A percentile compares a stretch with the other conserved stretches of the same genome.
Conservation (phyloP, 2,329 filamentous ascomycete species). For the Cladosporium sphaerospermum region DNA sequence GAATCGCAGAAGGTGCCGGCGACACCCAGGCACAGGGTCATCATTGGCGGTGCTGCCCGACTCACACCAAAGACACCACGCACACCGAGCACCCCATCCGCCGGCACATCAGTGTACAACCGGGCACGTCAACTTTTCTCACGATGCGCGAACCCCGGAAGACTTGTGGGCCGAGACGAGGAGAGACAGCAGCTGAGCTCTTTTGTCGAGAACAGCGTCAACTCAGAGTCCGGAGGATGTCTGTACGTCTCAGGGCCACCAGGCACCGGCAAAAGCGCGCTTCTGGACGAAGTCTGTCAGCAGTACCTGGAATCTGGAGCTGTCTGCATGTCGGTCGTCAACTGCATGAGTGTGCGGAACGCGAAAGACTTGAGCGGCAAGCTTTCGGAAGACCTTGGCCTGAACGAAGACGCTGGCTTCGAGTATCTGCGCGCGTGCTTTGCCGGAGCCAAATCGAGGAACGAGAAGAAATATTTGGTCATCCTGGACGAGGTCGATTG, state of each 20-base stretch:
- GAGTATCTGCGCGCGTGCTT: constrained; percentile 66
- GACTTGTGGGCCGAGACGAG: constrained; percentile 69
- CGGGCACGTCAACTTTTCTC: constrained; percentile 81
- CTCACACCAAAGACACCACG: constrained; percentile 66
- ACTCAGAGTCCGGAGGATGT: constrained; percentile 63
- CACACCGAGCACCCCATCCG: constrained; percentile 57
- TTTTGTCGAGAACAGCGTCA: constrained; percentile 63
- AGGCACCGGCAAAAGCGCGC: constrained; percentile 92
- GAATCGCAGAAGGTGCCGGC: constrained; percentile 63
- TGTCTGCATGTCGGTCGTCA: constrained; percentile 72
- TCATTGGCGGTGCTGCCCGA: constrained; percentile 4
- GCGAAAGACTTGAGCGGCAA: constrained; percentile 79
- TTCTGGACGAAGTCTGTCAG: constrained; percentile 67
- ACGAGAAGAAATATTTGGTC: constrained; percentile 63
- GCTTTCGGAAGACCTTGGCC: constrained; percentile 62
- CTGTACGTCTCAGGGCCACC: constrained; percentile 94
- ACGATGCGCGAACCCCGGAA: constrained; percentile 66
- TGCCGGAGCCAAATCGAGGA: constrained; percentile 50
- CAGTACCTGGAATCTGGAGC: constrained; percentile 46
- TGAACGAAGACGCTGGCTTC: constrained; percentile 58
- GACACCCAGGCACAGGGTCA: constrained; percentile 76
- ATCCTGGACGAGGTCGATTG: constrained; percentile 94
- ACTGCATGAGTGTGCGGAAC: constrained; percentile 94
- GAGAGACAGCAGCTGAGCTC: constrained; percentile 58
- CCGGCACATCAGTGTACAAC: constrained; percentile 73